Base-by-base conservation (phyloP, 176 grass and related monocot species). In the Zoysia pacifica region DNA sequence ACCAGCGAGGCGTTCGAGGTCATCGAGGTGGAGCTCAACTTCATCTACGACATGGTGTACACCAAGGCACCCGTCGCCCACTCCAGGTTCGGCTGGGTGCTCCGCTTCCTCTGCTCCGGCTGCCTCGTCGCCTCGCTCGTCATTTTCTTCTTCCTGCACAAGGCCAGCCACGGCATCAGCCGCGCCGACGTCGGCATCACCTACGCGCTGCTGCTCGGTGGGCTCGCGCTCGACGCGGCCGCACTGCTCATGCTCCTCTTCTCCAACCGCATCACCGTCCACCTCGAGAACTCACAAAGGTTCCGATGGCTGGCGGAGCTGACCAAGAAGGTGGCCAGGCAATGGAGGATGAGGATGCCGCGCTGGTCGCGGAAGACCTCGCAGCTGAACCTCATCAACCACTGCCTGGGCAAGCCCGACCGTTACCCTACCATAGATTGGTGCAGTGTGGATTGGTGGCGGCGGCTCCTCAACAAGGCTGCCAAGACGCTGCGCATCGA, bases 161-260 rank as follows among this genome's bases (percentile, higher is more conserved):
- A 89, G 72, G 9, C 28, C 28, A 28, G 28, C 28, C 28, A 35
- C 2, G 49, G 18, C 48, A 38, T 86, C 45, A 0, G 0, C 2
- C 54, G 2, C 7, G 4, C 73, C 18, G 89, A 94, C 38, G 28
- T 83, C 0, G 6, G 9, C 19, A 83, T 91, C 49, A 91, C 89
- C 6, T 94, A 91, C 48, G 54, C 83, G n/a, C 67, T 94, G 1
- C 70, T 94, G 3, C 67, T 76, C 5, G 86, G 83, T 1, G 86
- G 77, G 36, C 39, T 94, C 14, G 72, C 46, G 13, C 78, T 86
- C 10, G 71, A 86, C 54, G 19, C 4, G 37, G 71, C 5, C 5
- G 64, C 84, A 0, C 47, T 86, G 9, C 0, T 4, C 46, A 86
- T 86, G 78, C 54, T 81, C 46, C 39, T 86, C 0, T 76, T 11